A percentile compares a stretch with the other conserved stretches of the same genome.
phyloP scores from a whole-genome alignment of 1,139 yeast species.

The Meyerozyma elateridarum region DNA sequence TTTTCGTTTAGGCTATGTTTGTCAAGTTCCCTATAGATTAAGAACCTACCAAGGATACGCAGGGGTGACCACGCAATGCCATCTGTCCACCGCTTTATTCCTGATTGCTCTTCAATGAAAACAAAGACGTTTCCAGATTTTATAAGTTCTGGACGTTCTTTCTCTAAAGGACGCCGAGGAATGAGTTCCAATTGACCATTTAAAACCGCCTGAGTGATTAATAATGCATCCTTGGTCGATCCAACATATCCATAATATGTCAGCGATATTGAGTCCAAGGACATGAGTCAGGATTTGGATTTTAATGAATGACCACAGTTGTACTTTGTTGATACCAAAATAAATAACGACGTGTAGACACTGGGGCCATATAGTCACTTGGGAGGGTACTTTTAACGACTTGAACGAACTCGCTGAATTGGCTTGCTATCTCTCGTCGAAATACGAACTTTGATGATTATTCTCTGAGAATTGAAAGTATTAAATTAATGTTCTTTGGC shows the following conservation, averaged over 20 bases:
- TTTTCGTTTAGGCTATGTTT: conserved; percentile 38
- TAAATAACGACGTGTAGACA: neutral
- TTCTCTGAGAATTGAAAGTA: too few species aligned
- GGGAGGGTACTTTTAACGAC: conserved; percentile 2
- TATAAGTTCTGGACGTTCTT: conserved; percentile 64
- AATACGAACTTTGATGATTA: too few species aligned
- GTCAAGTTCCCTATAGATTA: conserved; percentile 77
- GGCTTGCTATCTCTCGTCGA: too few species aligned
- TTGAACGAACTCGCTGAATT: too few species aligned
- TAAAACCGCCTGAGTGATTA: conserved; percentile 75
- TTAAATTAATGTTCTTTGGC: too few species aligned
- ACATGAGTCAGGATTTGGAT: conserved; percentile 13
- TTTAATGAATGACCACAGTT: conserved; percentile 1
- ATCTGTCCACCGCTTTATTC: conserved; percentile 92
- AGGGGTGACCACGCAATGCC: conserved; percentile 93
- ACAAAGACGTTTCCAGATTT: conserved; percentile 79
- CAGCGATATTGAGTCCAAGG: conserved; percentile 37
- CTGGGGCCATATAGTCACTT: neutral
- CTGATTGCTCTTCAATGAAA: conserved; percentile 75
- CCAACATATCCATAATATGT: conserved; percentile 77
- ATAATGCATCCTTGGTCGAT: conserved; percentile 76
- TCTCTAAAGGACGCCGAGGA: conserved; percentile 76
- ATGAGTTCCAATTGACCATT: conserved; percentile 61
- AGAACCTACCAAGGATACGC: conserved; percentile 75
- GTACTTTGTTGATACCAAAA: neutral